Evolutionary conservation across 192 early-diverging fungal genomes (phyloP), one percentile per base, ranked within the genome.

Genomic region (Diversispora eburnea): DNA sequence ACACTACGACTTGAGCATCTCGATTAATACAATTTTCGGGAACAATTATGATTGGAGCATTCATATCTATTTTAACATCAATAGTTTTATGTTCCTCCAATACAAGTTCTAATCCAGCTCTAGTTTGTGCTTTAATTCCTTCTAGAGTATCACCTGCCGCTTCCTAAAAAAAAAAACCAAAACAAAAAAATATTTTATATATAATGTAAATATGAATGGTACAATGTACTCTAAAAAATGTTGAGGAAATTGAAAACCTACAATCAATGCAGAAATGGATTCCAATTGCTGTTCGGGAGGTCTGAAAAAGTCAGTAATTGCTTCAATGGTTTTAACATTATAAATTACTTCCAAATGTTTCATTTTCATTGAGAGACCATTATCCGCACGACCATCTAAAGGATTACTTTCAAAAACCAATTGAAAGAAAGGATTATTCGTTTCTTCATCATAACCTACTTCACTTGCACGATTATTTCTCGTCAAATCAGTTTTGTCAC

Each of bases 11-110:
- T 62, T 85, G 79, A 17, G 90, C 78, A 58, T 88, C 78, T n/a
- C 72, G 74, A 22, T 79, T 72, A 1, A 81, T 84, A 76, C 84
- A 87, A 59, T 84, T 82, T 73, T 91, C 87, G 0, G 95, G 96
- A 25, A 99, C 85, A 17, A 97, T 84, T 83, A 99, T 89, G 56
- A 98, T 92, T 3, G 98, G 98, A 4, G 98, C 98, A 75, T 96
- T 94, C 80, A 96, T 89, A 71, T 99, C 96, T n/a, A 99, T 87
- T 55, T 91, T 88, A 9, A 98, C 80, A 80, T 97, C 94, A 3
- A 95, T 74, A 3, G 95, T 94, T 62, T 91, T 95, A 81, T 98
- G 94, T 74, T 92, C 87, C 52, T 90, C 91, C 65, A 99, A 75
- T 4, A 93, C 93, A 80, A 88, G 91, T 74, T 91, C 87, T 3